Evolutionary conservation across 306 rosid species (phyloP).

Genomic region (Trifolium subterraneum): DNA sequence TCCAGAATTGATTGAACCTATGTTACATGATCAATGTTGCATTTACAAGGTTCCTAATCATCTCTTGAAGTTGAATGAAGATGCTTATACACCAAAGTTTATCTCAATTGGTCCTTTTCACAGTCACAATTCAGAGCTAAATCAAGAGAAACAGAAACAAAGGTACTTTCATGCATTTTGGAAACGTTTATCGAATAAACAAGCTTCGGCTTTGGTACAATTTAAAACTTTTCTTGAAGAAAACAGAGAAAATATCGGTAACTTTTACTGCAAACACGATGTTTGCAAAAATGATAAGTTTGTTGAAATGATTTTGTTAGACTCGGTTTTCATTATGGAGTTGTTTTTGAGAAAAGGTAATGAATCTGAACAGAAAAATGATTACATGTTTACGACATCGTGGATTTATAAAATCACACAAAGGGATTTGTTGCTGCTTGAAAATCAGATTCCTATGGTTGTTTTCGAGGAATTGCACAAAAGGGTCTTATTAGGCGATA

Average conservation of each 20-base stretch:
- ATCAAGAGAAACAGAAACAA: slow-evolving; percentile 40
- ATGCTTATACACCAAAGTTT: slow-evolving; percentile 38
- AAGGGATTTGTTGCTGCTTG: slow-evolving; percentile 40
- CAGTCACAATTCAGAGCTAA: slow-evolving; percentile 11
- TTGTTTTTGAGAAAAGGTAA: slow-evolving; percentile 30
- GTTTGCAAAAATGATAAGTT: neutral
- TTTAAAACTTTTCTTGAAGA: slow-evolving; percentile 32
- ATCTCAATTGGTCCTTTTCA: slow-evolving; percentile 48
- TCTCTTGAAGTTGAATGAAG: slow-evolving; percentile 28
- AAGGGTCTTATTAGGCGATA: slow-evolving; percentile 4
- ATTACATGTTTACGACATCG: slow-evolving; percentile 40
- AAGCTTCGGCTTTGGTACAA: slow-evolving; percentile 20
- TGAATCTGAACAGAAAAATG: slow-evolving; percentile 17
- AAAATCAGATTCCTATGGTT: slow-evolving; percentile 47
- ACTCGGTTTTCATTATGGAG: slow-evolving; percentile 46
- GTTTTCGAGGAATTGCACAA: slow-evolving; percentile 34
- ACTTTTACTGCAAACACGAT: slow-evolving; percentile 32
- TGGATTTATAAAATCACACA: slow-evolving; percentile 35
- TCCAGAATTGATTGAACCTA: slow-evolving; percentile 30
- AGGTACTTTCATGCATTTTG: slow-evolving; percentile 42
- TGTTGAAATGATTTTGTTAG: slow-evolving; percentile 31
- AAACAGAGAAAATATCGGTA: slow-evolving; percentile 1
- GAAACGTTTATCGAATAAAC: slow-evolving; percentile 25
- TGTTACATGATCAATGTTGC: slow-evolving; percentile 29
- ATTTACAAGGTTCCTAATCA: slow-evolving; percentile 46